These are phyloP conservation scores for Diaporthe citri DNA, from an alignment of 2,329 filamentous ascomycete genomes.

Conservation along the genomic window DNA sequence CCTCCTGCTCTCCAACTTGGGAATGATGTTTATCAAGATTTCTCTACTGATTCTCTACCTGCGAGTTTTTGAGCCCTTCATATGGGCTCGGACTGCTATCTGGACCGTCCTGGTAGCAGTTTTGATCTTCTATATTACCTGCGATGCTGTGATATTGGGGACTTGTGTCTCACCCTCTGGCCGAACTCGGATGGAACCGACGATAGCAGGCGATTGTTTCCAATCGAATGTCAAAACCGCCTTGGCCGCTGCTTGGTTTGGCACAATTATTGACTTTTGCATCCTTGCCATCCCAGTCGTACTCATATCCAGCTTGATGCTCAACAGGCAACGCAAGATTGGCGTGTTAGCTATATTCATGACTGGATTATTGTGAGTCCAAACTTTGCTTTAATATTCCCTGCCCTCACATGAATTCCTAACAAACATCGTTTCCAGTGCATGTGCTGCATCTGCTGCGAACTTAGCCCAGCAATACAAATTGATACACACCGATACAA, in stretches of 20 bases:
- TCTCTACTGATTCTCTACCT: neutral
- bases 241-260: neutral
- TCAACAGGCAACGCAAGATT: neutral
- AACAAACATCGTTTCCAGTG: neutral
- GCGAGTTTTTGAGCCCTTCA: neutral
- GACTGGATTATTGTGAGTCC: neutral
- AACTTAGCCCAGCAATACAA: neutral
- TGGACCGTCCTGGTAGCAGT: neutral
- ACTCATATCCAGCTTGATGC: neutral
- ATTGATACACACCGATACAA: neutral
- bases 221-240: neutral
- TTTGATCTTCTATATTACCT: neutral
- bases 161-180: neutral
- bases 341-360: neutral
- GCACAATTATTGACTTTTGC: neutral
- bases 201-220: neutral
- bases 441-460: neutral
- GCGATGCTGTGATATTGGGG: neutral
- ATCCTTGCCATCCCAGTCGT: neutral
- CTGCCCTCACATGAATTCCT: neutral
- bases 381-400: neutral
- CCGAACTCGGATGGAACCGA: neutral
- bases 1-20: neutral
- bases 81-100: neutral
- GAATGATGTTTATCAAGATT: neutral